Conservation (phyloP, 1,139 yeast genomes). For the Candida sanyaensis region DNA sequence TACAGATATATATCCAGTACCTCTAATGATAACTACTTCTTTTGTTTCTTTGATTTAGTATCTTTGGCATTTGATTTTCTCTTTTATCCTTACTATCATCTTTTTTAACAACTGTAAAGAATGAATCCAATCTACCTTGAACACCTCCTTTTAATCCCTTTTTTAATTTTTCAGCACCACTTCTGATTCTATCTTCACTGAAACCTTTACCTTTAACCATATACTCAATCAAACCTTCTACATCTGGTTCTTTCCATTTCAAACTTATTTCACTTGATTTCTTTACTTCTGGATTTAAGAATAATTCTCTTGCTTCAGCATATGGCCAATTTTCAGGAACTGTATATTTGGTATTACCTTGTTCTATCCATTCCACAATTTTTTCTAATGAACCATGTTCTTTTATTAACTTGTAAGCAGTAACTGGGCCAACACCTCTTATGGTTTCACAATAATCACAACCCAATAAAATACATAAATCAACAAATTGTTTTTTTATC, state of each 20-base stretch:
- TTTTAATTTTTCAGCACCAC: slow-evolving; percentile 82
- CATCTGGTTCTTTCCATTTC: slow-evolving; percentile 79
- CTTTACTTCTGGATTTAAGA: slow-evolving; percentile 76
- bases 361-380: slow-evolving; percentile 63
- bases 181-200: slow-evolving; percentile 85
- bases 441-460: slow-evolving; percentile 98
- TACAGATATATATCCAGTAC: not conserved
- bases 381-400: slow-evolving; percentile 83
- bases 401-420: slow-evolving; percentile 84
- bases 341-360: slow-evolving; percentile 65
- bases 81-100: slow-evolving; percentile 33
- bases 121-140: slow-evolving; percentile 92
- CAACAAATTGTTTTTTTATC: slow-evolving; percentile 76
- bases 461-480: slow-evolving; percentile 88
- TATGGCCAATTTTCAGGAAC: slow-evolving; percentile 96
- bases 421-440: slow-evolving; percentile 93
- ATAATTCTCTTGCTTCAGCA: slow-evolving; percentile 82
- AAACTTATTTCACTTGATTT: slow-evolving; percentile 60
- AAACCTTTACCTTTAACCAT: slow-evolving; percentile 82
- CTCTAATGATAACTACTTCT: slow-evolving; percentile 7
- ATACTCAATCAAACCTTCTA: slow-evolving; percentile 71
- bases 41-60: slow-evolving; percentile 20
- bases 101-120: slow-evolving; percentile 73
- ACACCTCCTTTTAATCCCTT: slow-evolving; percentile 84
- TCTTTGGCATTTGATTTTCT: slow-evolving; percentile 22